phyloP scores from a whole-genome alignment of 768 basidiomycete species.

The Hebeloma cylindrosporum region DNA sequence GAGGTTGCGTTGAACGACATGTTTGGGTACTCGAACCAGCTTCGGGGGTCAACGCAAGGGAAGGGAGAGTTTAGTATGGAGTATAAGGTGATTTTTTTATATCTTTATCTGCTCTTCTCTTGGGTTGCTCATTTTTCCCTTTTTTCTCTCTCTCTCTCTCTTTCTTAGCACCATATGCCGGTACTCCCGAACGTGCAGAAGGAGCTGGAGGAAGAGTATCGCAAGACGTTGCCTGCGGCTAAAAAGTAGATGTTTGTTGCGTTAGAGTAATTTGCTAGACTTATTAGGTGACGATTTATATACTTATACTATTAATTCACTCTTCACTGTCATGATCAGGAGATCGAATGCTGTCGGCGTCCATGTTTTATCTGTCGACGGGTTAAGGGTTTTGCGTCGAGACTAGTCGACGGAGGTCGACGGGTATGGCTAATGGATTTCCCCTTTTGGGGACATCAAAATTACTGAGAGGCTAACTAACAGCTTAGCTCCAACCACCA shows the following conservation, averaged over 20 bases:
- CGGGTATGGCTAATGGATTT: too few relatives aligned
- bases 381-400: too few relatives aligned
- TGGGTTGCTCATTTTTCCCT: conserved; percentile 1
- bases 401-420: too few relatives aligned
- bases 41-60: conserved; percentile 94
- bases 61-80: conserved; percentile 90
- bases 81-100: conserved; percentile 57
- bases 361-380: too few relatives aligned
- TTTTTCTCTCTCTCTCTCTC: conserved; percentile 5
- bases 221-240: conserved; percentile 66
- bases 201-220: conserved; percentile 85
- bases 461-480: too few relatives aligned
- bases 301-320: too few relatives aligned
- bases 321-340: too few relatives aligned
- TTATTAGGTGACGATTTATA: too few relatives aligned
- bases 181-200: conserved; percentile 85
- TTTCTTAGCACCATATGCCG: conserved; percentile 66
- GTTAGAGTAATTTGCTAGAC: too few relatives aligned
- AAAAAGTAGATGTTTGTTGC: conserved; percentile 57
- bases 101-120: conserved; percentile 1
- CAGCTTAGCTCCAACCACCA: too few relatives aligned
- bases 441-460: too few relatives aligned
- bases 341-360: too few relatives aligned
- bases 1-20: conserved; percentile 97
- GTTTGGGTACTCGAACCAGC: conserved; percentile 95